Evolutionary conservation across 495 filamentous ascomycete species (phyloP).

Genomic region (Penicillium fimorum): DNA sequence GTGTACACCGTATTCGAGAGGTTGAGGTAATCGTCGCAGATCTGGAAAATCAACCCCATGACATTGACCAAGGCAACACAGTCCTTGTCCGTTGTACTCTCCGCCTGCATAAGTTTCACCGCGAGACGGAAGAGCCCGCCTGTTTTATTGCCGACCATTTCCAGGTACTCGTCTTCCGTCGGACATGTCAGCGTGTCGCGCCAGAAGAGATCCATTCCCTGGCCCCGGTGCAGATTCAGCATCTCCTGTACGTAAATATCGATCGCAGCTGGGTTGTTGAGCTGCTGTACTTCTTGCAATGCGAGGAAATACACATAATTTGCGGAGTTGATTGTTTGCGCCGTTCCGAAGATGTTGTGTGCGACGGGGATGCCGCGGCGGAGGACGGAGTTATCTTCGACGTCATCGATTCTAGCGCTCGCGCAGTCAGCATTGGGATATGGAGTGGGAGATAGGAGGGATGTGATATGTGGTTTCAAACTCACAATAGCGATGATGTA

Average conservation of each 20-base stretch:
- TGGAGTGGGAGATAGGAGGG: not conserved
- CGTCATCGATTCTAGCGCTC: slow-evolving; percentile 71
- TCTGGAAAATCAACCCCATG: slow-evolving; percentile 92
- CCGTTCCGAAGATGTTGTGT: slow-evolving; percentile 90
- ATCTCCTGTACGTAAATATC: slow-evolving; percentile 85
- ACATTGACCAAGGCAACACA: slow-evolving; percentile 86
- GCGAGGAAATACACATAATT: slow-evolving; percentile 97
- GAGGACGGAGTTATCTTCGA: slow-evolving; percentile 80
- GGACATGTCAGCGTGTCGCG: slow-evolving; percentile 90
- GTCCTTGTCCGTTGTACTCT: slow-evolving; percentile 61
- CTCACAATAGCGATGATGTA: slow-evolving; percentile 79
- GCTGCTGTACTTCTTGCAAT: slow-evolving; percentile 73
- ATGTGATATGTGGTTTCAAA: not conserved
- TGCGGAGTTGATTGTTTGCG: slow-evolving; percentile 95
- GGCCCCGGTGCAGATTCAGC: slow-evolving; percentile 89
- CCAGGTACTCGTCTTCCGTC: slow-evolving; percentile 93
- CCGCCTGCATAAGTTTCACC: slow-evolving; percentile 94
- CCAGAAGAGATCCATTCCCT: slow-evolving; percentile 99
- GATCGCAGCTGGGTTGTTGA: slow-evolving; percentile 68
- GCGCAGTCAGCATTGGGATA: not conserved
- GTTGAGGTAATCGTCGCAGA: slow-evolving; percentile 95
- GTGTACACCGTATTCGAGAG: slow-evolving; percentile 70
- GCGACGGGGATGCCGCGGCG: slow-evolving; percentile 89
- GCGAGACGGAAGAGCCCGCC: slow-evolving; percentile 93
- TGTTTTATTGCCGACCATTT: slow-evolving; percentile 99